These are phyloP conservation scores for Tolypocladium inflatum DNA, from an alignment of 2,329 filamentous ascomycete species.

Conservation along the genomic window DNA sequence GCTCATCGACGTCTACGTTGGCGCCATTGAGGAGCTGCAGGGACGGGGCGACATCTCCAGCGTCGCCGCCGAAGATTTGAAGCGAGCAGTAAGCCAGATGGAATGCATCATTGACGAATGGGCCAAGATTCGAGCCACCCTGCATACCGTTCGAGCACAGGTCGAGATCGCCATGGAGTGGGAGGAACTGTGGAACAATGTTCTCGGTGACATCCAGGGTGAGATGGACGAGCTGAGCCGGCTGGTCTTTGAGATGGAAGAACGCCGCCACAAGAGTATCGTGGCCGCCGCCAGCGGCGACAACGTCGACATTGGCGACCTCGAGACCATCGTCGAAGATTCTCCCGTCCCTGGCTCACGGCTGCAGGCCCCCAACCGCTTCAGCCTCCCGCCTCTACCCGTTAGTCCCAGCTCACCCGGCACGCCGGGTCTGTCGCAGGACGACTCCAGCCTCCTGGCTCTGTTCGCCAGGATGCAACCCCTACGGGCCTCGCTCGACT, in stretches of 20 bases:
- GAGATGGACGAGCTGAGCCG: constrained; percentile 73
- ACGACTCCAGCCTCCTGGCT: constrained; percentile 80
- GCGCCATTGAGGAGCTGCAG: constrained; percentile 89
- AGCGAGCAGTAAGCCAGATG: constrained; percentile 75
- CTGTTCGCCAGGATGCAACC: constrained; percentile 95
- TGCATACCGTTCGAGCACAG: constrained; percentile 76
- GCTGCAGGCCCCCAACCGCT: constrained; percentile 50
- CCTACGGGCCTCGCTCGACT: constrained; percentile 83
- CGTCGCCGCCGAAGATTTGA: constrained; percentile 63
- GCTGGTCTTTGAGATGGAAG: constrained; percentile 95
- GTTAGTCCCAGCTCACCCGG: constrained; percentile 50
- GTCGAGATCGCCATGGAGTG: constrained; percentile 98
- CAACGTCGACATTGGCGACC: constrained; percentile 70
- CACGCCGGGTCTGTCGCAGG: constrained; percentile 51
- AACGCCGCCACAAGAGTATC: constrained; percentile 75
- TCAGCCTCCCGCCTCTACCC: constrained; percentile 58
- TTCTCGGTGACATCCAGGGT: constrained; percentile 84
- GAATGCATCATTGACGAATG: constrained; percentile 78
- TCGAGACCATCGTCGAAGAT: constrained; percentile 91
- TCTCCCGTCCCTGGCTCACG: constrained; percentile 50
- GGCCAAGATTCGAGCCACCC: constrained; percentile 67
- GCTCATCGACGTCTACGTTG: constrained; percentile 84
- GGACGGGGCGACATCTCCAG: constrained; percentile 62
- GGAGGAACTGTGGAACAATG: constrained; percentile 93
- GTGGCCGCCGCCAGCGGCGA: constrained; percentile 53